Conservation (phyloP, 1,139 yeast genomes). For the Geotrichum australiense region DNA sequence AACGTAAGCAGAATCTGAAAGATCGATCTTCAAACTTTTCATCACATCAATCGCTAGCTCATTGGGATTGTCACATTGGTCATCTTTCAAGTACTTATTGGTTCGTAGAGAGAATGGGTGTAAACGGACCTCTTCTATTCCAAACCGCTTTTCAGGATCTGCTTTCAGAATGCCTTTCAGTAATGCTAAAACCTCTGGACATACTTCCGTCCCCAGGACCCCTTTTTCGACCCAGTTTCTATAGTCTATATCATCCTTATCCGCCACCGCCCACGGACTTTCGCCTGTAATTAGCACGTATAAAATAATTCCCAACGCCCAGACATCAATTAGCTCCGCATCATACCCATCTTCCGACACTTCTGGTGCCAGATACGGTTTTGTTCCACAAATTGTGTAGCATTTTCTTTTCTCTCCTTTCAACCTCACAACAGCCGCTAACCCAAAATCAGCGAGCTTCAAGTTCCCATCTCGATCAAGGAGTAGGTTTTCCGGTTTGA, state of each 20-base stretch:
- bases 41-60: constrained; percentile 45
- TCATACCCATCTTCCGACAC: constrained; percentile 39
- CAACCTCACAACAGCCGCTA: constrained; percentile 53
- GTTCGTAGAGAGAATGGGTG: constrained; percentile 49
- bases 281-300: constrained; percentile 53
- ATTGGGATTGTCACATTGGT: constrained; percentile 44
- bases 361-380: constrained; percentile 71
- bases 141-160: constrained; percentile 39
- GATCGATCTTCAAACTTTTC: constrained; percentile 34
- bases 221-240: constrained; percentile 20
- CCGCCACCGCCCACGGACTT: constrained; percentile 62
- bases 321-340: constrained; percentile 49
- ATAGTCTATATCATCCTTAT: constrained; percentile 43
- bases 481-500: constrained; percentile 83
- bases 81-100: constrained; percentile 41
- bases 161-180: constrained; percentile 46
- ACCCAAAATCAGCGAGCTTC: constrained; percentile 86
- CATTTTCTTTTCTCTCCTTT: constrained; percentile 47
- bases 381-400: constrained; percentile 48
- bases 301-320: constrained; percentile 59
- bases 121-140: constrained; percentile 37
- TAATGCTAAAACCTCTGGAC: constrained; percentile 43
- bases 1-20: constrained; percentile 15
- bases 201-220: constrained; percentile 29
- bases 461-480: constrained; percentile 62